Conservation (phyloP, 2,329 filamentous ascomycete genomes). For the Lecanosticta acicola region DNA sequence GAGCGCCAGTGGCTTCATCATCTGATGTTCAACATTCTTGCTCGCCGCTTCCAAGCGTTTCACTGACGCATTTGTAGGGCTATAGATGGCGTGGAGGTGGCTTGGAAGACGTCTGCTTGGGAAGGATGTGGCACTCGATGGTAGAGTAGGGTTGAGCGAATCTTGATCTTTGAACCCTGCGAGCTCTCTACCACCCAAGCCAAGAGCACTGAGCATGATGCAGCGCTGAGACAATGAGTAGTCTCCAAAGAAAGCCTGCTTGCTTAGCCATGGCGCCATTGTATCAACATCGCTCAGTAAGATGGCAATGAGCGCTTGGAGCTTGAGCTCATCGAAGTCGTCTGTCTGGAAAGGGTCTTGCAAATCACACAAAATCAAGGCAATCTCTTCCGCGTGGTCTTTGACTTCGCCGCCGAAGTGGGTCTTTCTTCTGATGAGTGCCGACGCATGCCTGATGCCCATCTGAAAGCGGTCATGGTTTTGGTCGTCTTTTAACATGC, state of each 20-base stretch:
- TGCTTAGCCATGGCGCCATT: conserved; percentile 79
- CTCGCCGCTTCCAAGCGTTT: conserved; percentile 65
- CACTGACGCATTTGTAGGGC: conserved; percentile 18
- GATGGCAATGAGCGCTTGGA: conserved; percentile 77
- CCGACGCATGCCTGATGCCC: conserved; percentile 68
- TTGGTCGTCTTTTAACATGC: conserved; percentile 72
- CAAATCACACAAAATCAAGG: conserved; percentile 67
- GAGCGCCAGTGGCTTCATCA: conserved; percentile 77
- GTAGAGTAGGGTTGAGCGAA: conserved; percentile 37
- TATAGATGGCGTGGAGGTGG: conserved; percentile 67
- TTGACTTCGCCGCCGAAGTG: conserved; percentile 82
- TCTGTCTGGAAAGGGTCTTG: conserved; percentile 81
- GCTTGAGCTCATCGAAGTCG: conserved; percentile 65
- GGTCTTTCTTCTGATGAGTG: conserved; percentile 80
- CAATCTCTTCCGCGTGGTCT: conserved; percentile 77
- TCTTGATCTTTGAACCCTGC: conserved; percentile 64
- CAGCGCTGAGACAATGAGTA: conserved; percentile 82
- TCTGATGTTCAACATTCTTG: conserved; percentile 60
- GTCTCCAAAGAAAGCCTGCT: conserved; percentile 85
- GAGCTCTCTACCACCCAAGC: conserved; percentile 75
- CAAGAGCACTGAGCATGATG: conserved; percentile 73
- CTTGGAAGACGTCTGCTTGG: conserved; percentile 74
- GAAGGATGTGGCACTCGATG: conserved; percentile 46
- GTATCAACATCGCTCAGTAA: conserved; percentile 67
- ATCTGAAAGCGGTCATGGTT: conserved; percentile 79